These are phyloP conservation scores for Glycine latifolia DNA, from an alignment of 306 rosid genomes.

Conservation along the genomic window DNA sequence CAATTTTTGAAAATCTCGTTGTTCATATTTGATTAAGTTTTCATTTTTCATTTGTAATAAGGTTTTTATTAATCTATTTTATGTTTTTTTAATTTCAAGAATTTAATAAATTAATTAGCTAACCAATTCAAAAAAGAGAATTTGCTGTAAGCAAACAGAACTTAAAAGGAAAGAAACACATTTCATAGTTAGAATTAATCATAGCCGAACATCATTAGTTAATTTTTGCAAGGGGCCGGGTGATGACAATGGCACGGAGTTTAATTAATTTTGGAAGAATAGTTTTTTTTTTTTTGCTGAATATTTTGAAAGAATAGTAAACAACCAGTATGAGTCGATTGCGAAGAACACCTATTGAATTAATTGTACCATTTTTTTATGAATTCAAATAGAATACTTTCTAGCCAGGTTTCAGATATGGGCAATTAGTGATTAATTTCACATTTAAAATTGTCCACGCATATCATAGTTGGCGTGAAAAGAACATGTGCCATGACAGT, in stretches of 20 bases:
- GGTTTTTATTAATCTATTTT: not conserved
- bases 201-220: not conserved
- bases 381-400: not conserved
- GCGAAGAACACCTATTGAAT: not conserved
- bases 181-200: too few species aligned
- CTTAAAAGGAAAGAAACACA: not conserved
- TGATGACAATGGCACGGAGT: too few species aligned
- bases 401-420: not conserved
- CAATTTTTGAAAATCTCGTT: too few species aligned
- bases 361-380: not conserved
- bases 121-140: not conserved
- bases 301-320: too few species aligned
- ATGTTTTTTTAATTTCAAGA: too few species aligned
- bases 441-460: not conserved
- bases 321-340: not conserved
- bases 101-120: too few species aligned
- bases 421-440: not conserved
- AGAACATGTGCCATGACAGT: not conserved
- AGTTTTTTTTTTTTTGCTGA: too few species aligned
- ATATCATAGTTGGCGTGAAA: conserved; percentile 29
- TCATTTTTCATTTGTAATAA: not conserved
- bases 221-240: too few species aligned
- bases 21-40: too few species aligned
- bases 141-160: too few species aligned
- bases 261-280: too few species aligned